Evolutionary conservation across 257 asterid species (phyloP).

Genomic region (Ocimum tenuiflorum): DNA sequence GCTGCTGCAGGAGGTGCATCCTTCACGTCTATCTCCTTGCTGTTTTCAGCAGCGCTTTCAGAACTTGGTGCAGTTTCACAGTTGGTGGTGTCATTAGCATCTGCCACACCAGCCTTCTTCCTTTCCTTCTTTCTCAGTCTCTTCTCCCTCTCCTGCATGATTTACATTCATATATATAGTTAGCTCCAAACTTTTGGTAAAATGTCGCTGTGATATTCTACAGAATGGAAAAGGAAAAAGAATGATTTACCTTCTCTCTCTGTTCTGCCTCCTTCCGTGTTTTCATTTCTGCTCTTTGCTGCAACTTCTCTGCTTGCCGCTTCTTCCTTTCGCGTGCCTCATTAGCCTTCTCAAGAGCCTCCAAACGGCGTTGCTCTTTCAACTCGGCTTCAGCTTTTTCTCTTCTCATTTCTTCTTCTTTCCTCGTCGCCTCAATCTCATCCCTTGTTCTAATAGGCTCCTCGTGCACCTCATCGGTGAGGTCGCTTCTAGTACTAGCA

Average conservation of each 20-base stretch:
- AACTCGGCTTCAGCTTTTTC: constrained; percentile 47
- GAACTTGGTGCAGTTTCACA: constrained; percentile 38
- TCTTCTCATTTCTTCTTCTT: constrained; percentile 51
- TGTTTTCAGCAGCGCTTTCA: constrained; percentile 32
- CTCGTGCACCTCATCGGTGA: constrained; percentile 25
- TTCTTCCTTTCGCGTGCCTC: constrained; percentile 93
- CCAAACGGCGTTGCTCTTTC: constrained; percentile 72
- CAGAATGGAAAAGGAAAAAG: background rate
- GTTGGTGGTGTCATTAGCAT: constrained; percentile 25
- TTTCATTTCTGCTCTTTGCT: constrained; percentile 61
- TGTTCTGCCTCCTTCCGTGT: constrained; percentile 84
- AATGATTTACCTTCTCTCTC: constrained; percentile 66
- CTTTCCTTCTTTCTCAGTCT: constrained; percentile 79
- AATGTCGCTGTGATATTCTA: background rate
- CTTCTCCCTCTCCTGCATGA: constrained; percentile 79
- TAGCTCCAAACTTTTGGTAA: background rate
- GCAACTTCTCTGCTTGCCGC: constrained; percentile 67
- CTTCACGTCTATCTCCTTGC: constrained; percentile 40
- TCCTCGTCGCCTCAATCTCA: constrained; percentile 52
- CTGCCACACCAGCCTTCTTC: constrained; percentile 46
- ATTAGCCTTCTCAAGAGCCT: constrained; percentile 68
- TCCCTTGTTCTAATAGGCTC: constrained; percentile 39
- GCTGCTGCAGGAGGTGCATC: constrained; percentile 24
- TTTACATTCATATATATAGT: constrained; percentile 9
- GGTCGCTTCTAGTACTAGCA: constrained; percentile 22